Evolutionary conservation across 73 alveolate genomes (phyloP).

Genomic region (Blepharisma stoltei): DNA sequence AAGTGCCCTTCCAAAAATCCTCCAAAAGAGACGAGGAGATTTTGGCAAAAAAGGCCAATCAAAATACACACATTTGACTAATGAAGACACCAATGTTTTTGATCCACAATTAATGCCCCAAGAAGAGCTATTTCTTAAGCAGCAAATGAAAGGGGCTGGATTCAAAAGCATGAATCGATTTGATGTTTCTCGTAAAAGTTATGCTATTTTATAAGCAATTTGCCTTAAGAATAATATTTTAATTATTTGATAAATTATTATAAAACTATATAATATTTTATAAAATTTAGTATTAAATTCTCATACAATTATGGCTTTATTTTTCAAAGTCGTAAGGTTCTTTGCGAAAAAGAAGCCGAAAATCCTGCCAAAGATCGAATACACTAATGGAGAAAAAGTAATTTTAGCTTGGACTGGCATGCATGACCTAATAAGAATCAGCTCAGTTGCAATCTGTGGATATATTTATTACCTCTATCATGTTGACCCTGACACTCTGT

Average conservation of each 20-base stretch:
- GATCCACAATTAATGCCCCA: conserved; percentile 68
- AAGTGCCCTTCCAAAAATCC: conserved; percentile 76
- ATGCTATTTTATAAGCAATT: no score
- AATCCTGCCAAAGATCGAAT: neutral
- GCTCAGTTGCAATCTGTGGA: neutral
- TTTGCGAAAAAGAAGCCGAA: neutral
- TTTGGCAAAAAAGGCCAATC: conserved; percentile 90
- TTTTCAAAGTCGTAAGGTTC: no score
- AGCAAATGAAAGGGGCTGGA: conserved; percentile 25
- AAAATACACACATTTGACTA: conserved; percentile 96
- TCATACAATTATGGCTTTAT: no score
- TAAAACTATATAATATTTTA: no score
- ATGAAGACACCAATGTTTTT: conserved; percentile 94
- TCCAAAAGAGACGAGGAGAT: conserved; percentile 95
- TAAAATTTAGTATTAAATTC: no score
- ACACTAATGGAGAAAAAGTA: neutral
- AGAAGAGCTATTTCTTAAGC: conserved; percentile 17
- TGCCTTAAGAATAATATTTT: no score
- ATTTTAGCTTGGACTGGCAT: conserved; percentile 13
- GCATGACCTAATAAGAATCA: neutral
- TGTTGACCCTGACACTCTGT: neutral
- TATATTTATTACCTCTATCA: conserved; percentile 6
- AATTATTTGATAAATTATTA: no score
- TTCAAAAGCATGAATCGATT: neutral
- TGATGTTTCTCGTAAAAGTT: neutral